Evolutionary conservation across 2,329 filamentous ascomycete genomes (phyloP).

Genomic region (Bertia moriformis): DNA sequence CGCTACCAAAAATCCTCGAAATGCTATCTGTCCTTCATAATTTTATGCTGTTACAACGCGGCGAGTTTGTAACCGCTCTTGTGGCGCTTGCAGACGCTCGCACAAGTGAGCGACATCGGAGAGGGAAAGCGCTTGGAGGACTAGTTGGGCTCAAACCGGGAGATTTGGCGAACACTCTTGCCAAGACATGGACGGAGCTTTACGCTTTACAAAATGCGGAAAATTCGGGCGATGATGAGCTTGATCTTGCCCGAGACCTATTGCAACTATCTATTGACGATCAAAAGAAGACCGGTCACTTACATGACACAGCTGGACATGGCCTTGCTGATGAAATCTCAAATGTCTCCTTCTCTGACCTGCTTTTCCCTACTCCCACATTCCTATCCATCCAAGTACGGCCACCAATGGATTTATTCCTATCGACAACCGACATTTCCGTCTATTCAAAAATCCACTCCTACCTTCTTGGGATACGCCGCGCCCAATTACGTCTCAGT

Average conservation of each 20-base stretch:
- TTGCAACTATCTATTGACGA: conserved; percentile 33
- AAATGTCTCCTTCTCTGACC: conserved; percentile 33
- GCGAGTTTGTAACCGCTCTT: conserved; percentile 53
- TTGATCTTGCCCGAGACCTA: conserved; percentile 47
- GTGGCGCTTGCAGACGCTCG: conserved; percentile 45
- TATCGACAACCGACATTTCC: conserved; percentile 41
- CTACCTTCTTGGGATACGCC: conserved; percentile 49
- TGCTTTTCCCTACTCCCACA: conserved; percentile 47
- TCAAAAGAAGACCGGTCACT: conserved; percentile 1
- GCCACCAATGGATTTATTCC: conserved; percentile 52
- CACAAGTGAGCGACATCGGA: conserved; percentile 5
- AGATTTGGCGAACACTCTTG: conserved; percentile 44
- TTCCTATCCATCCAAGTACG: conserved; percentile 37
- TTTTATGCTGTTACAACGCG: conserved; percentile 51
- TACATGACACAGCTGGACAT: conserved; percentile 6
- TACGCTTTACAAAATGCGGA: conserved; percentile 30
- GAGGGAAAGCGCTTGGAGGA: conserved; percentile 9
- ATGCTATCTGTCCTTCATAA: conserved; percentile 47
- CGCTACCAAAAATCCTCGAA: conserved; percentile 43
- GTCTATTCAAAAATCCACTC: conserved; percentile 50
- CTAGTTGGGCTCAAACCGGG: conserved; percentile 47
- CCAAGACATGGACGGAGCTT: conserved; percentile 45
- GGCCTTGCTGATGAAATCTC: background rate
- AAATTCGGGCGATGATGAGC: conserved; percentile 42
- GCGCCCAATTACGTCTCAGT: conserved; percentile 48